These are phyloP conservation scores for Saccharomyces hybrid DNA, from an alignment of 1,139 yeast species.

Conservation along the genomic window DNA sequence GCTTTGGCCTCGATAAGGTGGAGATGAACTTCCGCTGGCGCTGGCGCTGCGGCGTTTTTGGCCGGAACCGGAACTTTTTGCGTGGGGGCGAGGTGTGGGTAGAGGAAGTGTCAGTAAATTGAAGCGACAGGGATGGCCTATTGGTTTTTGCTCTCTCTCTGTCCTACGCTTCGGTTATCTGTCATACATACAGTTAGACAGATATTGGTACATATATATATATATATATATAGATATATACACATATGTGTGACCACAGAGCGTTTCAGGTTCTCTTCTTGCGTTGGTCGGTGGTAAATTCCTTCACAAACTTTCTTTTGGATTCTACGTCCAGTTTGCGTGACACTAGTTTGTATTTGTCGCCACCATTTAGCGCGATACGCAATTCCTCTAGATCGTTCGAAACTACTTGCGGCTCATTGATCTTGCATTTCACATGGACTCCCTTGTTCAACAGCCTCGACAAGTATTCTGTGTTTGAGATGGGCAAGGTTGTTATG, in stretches of 20 bases:
- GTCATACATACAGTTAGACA: neutral
- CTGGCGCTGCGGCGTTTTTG: neutral
- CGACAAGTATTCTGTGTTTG: conserved; percentile 12
- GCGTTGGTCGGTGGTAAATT: conserved; percentile 11
- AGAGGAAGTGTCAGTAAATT: neutral
- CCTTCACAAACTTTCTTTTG: conserved; percentile 33
- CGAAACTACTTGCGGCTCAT: conserved; percentile 19
- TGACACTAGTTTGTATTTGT: conserved; percentile 35
- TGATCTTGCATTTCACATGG: conserved; percentile 26
- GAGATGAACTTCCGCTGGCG: neutral
- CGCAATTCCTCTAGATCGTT: conserved; percentile 28
- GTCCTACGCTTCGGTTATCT: neutral
- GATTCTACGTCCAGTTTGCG: conserved; percentile 28
- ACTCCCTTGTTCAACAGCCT: conserved; percentile 18
- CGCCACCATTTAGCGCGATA: conserved; percentile 34
- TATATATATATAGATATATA: too few species aligned
- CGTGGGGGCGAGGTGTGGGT: neutral
- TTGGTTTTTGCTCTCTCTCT: too few species aligned
- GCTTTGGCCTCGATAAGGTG: neutral
- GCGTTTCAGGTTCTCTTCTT: neutral
- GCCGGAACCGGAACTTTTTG: neutral
- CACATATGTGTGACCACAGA: too few species aligned
- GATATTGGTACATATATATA: neutral
- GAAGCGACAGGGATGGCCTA: neutral
- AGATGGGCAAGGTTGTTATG: conserved; percentile 28